Evolutionary conservation across 2,329 filamentous ascomycete species (phyloP), one percentile per base, ranked within the genome.

Genomic region (Blastomyces gilchristii): DNA sequence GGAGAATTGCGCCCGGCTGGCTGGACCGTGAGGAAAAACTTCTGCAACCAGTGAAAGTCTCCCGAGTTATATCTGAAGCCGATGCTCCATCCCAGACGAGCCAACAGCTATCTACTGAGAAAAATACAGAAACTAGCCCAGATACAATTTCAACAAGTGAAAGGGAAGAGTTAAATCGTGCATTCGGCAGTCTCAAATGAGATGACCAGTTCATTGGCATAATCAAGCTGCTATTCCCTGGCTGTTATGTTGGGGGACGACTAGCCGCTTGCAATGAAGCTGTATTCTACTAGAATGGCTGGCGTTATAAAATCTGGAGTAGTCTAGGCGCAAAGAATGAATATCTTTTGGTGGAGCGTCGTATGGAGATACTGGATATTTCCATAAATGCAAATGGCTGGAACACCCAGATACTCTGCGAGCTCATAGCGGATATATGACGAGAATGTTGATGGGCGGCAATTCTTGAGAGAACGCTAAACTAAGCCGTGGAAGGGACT

Each of bases 1-100:
- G 85, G 68, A 76, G 84, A 43, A 78, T 85, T 58, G 85, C 85
- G 60, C 85, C 85, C 0, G 85, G 85, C 0, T 87, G 85, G 84
- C 71, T 87, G 68, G 85, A 87, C 69, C 77, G 83, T 31, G 80
- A 84, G 37, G 82, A 83, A 71, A 83, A 83, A 71, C 77, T 87
- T 47, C 71, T 87, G 57, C 82, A 83, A 70, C 85, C 83, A 14
- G 75, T 69, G 37, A 68, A 70, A 61, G 58, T 66, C 60, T 58
- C 66, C 62, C 64, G 60, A 25, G 62, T 63, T 25, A 53, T 64
- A 4, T 64, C 65, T 43, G 65, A 64, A 41, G 65, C 67, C 31
- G 60, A 65, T 22, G 64, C 67, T 39, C 66, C 64, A 60, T 77
- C 74, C 62, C 64, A 78, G 31, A 62, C 79, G 50, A 76, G 78